Evolutionary conservation across 2,329 filamentous ascomycete genomes (phyloP).

Genomic region (Chrysoporthe puriensis): DNA sequence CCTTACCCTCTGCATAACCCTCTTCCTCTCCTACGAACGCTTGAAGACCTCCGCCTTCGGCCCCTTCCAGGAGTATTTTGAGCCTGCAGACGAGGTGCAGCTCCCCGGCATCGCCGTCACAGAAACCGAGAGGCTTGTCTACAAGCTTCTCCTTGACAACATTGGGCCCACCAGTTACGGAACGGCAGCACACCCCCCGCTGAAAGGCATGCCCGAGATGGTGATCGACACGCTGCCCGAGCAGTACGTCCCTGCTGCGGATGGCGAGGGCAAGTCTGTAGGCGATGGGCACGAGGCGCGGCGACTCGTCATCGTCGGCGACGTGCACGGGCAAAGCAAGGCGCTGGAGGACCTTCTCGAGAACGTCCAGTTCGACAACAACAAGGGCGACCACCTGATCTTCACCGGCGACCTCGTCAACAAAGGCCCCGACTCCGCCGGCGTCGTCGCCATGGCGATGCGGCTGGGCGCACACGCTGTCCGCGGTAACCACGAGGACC

Average conservation of each 20-base stretch:
- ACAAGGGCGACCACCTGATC: slow-evolving; percentile 71
- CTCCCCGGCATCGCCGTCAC: slow-evolving; percentile 11
- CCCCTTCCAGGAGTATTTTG: slow-evolving; percentile 16
- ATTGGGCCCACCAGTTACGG: slow-evolving; percentile 45
- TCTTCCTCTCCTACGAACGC: slow-evolving; percentile 41
- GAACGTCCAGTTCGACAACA: slow-evolving; percentile 63
- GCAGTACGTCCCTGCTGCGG: slow-evolving; percentile 33
- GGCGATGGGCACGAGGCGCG: slow-evolving; percentile 41
- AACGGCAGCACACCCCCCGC: slow-evolving; percentile 43
- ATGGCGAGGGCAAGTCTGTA: neutral
- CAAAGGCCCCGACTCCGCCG: slow-evolving; percentile 83
- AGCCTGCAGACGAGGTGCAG: slow-evolving; percentile 14
- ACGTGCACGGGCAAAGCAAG: slow-evolving; percentile 85
- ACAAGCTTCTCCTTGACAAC: slow-evolving; percentile 12
- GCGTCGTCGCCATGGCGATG: slow-evolving; percentile 77
- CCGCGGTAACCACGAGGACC: slow-evolving; percentile 91
- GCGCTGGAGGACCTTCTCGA: slow-evolving; percentile 69
- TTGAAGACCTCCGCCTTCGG: slow-evolving; percentile 35
- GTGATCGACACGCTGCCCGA: slow-evolving; percentile 38
- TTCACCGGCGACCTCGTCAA: slow-evolving; percentile 79
- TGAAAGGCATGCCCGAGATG: slow-evolving; percentile 36
- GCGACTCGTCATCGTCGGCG: slow-evolving; percentile 80
- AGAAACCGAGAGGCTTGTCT: slow-evolving; percentile 14
- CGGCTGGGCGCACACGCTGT: slow-evolving; percentile 77
- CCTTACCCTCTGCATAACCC: slow-evolving; percentile 38